phyloP scores from a whole-genome alignment of 2,329 filamentous ascomycete species.

The Endoconidiophora polonica region DNA sequence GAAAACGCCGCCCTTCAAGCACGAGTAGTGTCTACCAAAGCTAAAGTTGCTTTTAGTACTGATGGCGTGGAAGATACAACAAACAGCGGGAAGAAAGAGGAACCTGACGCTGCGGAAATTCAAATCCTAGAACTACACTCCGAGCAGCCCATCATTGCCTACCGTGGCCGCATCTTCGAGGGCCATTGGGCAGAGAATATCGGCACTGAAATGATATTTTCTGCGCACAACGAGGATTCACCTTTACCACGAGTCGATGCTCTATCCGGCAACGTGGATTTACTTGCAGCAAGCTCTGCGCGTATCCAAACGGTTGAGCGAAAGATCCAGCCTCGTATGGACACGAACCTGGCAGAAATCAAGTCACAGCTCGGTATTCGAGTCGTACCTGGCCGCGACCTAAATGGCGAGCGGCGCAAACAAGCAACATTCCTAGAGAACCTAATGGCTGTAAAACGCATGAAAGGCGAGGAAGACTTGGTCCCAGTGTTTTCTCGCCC shows the following conservation, averaged over 20 bases:
- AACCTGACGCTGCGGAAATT: slow-evolving; percentile 28
- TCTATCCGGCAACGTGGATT: slow-evolving; percentile 44
- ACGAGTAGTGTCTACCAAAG: background rate
- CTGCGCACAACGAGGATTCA: slow-evolving; percentile 21
- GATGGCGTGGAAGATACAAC: slow-evolving; percentile 4
- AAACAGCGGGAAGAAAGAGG: slow-evolving; percentile 7
- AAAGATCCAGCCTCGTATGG: slow-evolving; percentile 33
- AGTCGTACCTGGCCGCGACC: slow-evolving; percentile 29
- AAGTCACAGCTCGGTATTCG: slow-evolving; percentile 26
- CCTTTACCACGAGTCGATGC: slow-evolving; percentile 30
- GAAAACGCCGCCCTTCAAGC: background rate
- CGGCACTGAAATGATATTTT: slow-evolving; percentile 69
- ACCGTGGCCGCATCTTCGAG: slow-evolving; percentile 60
- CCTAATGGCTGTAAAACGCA: slow-evolving; percentile 46
- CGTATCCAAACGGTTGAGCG: slow-evolving; percentile 53
- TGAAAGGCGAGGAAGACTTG: slow-evolving; percentile 46
- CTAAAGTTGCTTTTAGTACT: background rate
- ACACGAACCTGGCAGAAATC: slow-evolving; percentile 19
- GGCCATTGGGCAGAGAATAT: slow-evolving; percentile 71
- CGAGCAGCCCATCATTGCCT: slow-evolving; percentile 58
- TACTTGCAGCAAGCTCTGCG: slow-evolving; percentile 53
- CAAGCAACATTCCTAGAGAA: slow-evolving; percentile 46
- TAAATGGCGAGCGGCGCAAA: slow-evolving; percentile 30
- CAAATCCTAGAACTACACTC: slow-evolving; percentile 77
- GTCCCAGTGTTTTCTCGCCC: slow-evolving; percentile 42